Percentiles rank a stretch among this genome's conserved stretches.
phyloP scores from a whole-genome alignment of 768 basidiomycete species.

The Tubosaeta brunneosetosa region DNA sequence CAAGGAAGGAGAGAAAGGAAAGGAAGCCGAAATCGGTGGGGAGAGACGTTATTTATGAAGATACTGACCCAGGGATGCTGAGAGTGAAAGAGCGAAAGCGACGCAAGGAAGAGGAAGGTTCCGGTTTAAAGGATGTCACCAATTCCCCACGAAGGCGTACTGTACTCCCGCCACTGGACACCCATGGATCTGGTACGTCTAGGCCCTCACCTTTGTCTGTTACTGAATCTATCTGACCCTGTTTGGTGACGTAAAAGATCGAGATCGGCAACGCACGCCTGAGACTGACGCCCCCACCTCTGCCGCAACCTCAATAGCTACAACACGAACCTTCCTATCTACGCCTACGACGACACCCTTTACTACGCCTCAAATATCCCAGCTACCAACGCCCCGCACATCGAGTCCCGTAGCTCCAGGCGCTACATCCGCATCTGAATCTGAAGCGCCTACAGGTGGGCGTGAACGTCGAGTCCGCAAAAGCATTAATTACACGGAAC shows the following conservation, averaged over 20 bases:
- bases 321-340: slow-evolving; percentile 38
- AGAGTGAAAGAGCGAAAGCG: slow-evolving; percentile 39
- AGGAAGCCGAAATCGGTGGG: slow-evolving; percentile 22
- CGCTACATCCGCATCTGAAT: slow-evolving; percentile 31
- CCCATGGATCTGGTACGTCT: slow-evolving; percentile 33
- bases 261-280: slow-evolving; percentile 34
- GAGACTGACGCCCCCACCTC: slow-evolving; percentile 36
- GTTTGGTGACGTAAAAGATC: slow-evolving; percentile 23
- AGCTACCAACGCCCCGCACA: slow-evolving; percentile 47
- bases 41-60: slow-evolving; percentile 16
- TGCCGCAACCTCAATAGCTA: slow-evolving; percentile 30
- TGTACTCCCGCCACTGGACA: slow-evolving; percentile 35
- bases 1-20: slow-evolving; percentile 44
- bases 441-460: slow-evolving; percentile 29
- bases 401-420: slow-evolving; percentile 43
- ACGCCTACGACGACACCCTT: slow-evolving; percentile 43
- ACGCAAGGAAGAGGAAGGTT: slow-evolving; percentile 34
- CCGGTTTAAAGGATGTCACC: slow-evolving; percentile 57
- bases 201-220: background rate
- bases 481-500: slow-evolving; percentile 84
- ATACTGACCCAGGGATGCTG: slow-evolving; percentile 20
- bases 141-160: slow-evolving; percentile 45
- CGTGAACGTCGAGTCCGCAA: slow-evolving; percentile 60
- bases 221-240: slow-evolving; percentile 12
- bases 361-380: slow-evolving; percentile 30